Conservation (phyloP, 2,329 filamentous ascomycete species). For the Camptophora hylomeconis region DNA sequence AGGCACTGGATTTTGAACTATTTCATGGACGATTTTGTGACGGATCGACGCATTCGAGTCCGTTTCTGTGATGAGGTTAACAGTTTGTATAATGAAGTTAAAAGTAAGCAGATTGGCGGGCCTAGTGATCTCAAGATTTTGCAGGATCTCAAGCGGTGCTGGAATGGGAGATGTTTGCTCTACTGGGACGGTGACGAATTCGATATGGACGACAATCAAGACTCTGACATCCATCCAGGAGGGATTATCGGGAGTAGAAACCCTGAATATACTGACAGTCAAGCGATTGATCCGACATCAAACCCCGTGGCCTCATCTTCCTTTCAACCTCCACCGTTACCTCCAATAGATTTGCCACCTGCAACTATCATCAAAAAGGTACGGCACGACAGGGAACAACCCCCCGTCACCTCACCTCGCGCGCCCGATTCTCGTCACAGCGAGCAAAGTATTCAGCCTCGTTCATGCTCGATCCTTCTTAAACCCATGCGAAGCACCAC, state of each 20-base stretch:
- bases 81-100: slow-evolving; percentile 39
- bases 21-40: slow-evolving; percentile 84
- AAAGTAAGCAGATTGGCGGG: slow-evolving; percentile 35
- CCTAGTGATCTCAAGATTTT: slow-evolving; percentile 70
- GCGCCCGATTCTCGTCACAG: slow-evolving; percentile 26
- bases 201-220: slow-evolving; percentile 45
- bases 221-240: slow-evolving; percentile 60
- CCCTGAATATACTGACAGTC: slow-evolving; percentile 3
- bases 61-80: slow-evolving; percentile 77
- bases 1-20: slow-evolving; percentile 98
- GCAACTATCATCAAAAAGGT: slow-evolving; percentile 3
- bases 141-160: slow-evolving; percentile 90
- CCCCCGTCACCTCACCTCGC: slow-evolving; percentile 11
- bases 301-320: too few species aligned
- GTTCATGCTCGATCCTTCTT: slow-evolving; percentile 43
- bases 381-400: slow-evolving; percentile 9
- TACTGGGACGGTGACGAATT: slow-evolving; percentile 75
- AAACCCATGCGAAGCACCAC: slow-evolving; percentile 22
- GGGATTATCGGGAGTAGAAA: slow-evolving; percentile 42
- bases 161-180: slow-evolving; percentile 76
- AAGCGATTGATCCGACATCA: slow-evolving; percentile 1
- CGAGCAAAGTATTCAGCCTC: slow-evolving; percentile 41
- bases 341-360: too few species aligned
- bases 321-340: too few species aligned
- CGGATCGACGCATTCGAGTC: slow-evolving; percentile 58